These are phyloP conservation scores for Biscogniauxia sp. DNA, from an alignment of 2,329 filamentous ascomycete species.

Conservation along the genomic window DNA sequence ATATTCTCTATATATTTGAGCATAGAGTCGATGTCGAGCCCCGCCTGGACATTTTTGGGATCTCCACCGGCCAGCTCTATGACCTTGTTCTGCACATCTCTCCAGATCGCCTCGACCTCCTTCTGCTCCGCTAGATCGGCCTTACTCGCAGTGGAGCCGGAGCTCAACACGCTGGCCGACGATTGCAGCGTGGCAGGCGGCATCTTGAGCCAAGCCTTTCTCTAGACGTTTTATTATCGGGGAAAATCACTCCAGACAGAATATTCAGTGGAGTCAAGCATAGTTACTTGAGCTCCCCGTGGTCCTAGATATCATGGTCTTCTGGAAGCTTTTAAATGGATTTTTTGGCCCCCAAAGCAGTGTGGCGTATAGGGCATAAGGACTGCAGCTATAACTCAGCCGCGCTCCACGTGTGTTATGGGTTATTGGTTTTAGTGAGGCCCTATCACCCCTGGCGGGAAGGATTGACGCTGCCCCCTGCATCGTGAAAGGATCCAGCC, in stretches of 20 bases:
- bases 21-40: constrained; percentile 30
- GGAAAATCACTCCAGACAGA: neutral
- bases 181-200: constrained; percentile 22
- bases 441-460: neutral
- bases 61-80: constrained; percentile 33
- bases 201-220: constrained; percentile 14
- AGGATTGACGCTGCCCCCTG: neutral
- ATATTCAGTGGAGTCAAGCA: neutral
- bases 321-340: neutral
- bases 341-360: neutral
- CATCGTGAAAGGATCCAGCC: neutral
- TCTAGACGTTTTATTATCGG: neutral
- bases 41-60: constrained; percentile 22
- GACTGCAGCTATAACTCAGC: neutral
- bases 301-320: neutral
- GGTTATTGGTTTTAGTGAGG: neutral
- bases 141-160: constrained; percentile 21
- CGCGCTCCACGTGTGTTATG: neutral
- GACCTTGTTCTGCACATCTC: constrained; percentile 33
- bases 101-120: constrained; percentile 34
- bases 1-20: constrained; percentile 29
- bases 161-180: constrained; percentile 18
- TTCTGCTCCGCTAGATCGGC: constrained; percentile 26
- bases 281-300: neutral
- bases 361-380: neutral